phyloP scores from a whole-genome alignment of 2,329 filamentous ascomycete species.

The Fusarium abutilonis region DNA sequence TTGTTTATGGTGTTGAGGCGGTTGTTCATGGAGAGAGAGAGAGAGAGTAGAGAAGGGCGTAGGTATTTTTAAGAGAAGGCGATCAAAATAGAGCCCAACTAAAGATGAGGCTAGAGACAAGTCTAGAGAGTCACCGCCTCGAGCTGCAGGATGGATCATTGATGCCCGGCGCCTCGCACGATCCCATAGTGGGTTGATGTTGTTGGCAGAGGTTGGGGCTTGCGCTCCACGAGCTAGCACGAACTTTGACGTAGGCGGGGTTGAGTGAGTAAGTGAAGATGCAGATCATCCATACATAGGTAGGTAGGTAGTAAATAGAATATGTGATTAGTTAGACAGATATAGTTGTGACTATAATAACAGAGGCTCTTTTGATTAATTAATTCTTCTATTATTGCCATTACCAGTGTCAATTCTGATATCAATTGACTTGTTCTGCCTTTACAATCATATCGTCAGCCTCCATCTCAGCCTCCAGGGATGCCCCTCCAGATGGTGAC shows the following conservation, averaged over 20 bases:
- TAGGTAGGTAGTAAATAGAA: no score
- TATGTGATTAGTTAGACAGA: no score
- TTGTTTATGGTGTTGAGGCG: slow-evolving; percentile 12
- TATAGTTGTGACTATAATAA: no score
- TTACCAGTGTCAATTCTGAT: not conserved
- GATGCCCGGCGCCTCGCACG: not conserved
- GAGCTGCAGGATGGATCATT: slow-evolving; percentile 8
- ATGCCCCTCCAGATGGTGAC: not conserved
- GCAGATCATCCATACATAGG: not conserved
- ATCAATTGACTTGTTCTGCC: not conserved
- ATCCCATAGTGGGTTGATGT: slow-evolving; percentile 29
- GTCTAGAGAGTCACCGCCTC: slow-evolving; percentile 30
- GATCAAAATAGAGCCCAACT: not conserved
- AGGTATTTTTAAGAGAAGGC: not conserved
- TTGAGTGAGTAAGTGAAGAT: not conserved
- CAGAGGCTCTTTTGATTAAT: no score
- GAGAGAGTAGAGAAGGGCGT: not conserved
- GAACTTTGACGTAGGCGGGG: not conserved
- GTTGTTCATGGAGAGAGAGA: slow-evolving; percentile 9
- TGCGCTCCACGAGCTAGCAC: not conserved
- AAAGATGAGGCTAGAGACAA: not conserved
- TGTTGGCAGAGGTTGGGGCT: not conserved
- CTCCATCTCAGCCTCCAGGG: not conserved
- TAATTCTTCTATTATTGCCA: no score
- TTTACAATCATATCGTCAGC: not conserved